A percentile compares a stretch with the other conserved stretches of the same genome.
These are phyloP conservation scores for Barnettozyma salicaria DNA, from an alignment of 805 yeast genomes.

Conservation along the genomic window DNA sequence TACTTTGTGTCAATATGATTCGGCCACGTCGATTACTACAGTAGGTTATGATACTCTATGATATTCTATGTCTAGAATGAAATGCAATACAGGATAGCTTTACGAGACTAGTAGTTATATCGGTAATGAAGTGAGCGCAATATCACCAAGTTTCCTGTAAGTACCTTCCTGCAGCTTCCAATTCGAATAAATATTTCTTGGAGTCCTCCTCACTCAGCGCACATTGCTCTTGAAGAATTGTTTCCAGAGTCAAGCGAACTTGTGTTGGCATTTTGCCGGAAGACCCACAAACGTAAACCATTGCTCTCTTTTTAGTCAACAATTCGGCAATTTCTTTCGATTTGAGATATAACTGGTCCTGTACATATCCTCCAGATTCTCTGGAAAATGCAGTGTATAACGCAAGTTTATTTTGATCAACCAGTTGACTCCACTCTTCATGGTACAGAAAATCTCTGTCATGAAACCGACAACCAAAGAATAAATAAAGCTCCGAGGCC, in stretches of 20 bases:
- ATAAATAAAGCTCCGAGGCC: conserved; percentile 41
- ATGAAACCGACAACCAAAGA: conserved; percentile 68
- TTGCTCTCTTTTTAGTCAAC: conserved; percentile 48
- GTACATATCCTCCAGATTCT: conserved; percentile 65
- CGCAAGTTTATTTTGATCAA: conserved; percentile 30
- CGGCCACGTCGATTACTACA: too few species aligned
- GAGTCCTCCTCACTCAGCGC: conserved; percentile 40
- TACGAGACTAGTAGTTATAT: background rate
- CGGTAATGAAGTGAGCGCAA: too few species aligned
- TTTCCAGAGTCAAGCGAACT: conserved; percentile 73
- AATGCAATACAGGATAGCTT: background rate
- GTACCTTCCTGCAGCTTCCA: conserved; percentile 65
- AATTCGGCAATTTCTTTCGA: conserved; percentile 44
- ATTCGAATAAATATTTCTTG: conserved; percentile 40
- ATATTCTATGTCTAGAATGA: background rate
- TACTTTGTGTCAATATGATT: too few species aligned
- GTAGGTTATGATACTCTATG: too few species aligned
- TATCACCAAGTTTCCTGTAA: conserved; percentile 84
- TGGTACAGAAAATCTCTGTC: conserved; percentile 65
- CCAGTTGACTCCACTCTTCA: conserved; percentile 42
- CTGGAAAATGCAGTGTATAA: conserved; percentile 45
- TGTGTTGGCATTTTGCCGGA: conserved; percentile 92
- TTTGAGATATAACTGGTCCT: conserved; percentile 56
- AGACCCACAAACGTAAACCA: conserved; percentile 83
- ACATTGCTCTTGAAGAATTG: conserved; percentile 45